Conservation (phyloP, 306 rosid genomes). For the Vigna radiata region DNA sequence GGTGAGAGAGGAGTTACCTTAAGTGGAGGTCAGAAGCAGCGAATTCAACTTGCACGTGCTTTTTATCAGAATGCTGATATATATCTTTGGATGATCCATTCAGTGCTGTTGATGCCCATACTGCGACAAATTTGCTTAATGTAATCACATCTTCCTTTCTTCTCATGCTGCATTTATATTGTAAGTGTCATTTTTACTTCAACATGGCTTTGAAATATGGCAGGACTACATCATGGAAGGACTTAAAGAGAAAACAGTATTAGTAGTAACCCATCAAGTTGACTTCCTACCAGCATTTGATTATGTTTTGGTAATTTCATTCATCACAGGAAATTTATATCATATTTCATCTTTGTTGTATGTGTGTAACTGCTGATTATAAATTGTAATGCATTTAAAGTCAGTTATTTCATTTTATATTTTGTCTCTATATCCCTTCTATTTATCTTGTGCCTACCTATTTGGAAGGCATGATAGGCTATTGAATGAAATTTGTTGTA, state of each 20-base stretch:
- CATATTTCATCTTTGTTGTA: neutral
- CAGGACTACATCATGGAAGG: conserved; percentile 67
- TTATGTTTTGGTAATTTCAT: conserved; percentile 51
- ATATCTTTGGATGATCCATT: conserved; percentile 79
- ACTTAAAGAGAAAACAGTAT: conserved; percentile 58
- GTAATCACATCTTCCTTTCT: conserved; percentile 41
- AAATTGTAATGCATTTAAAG: too few relatives aligned
- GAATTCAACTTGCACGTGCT: conserved; percentile 94
- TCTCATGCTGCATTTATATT: neutral
- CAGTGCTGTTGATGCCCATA: conserved; percentile 77
- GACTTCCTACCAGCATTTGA: conserved; percentile 66
- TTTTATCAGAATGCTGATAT: conserved; percentile 74
- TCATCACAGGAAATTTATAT: neutral
- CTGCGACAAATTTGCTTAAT: conserved; percentile 55
- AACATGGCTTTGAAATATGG: neutral
- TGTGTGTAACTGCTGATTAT: too few relatives aligned
- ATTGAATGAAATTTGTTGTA: too few relatives aligned
- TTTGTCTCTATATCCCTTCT: too few relatives aligned
- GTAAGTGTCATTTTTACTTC: neutral
- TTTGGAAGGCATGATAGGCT: too few relatives aligned
- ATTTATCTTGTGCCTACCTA: too few relatives aligned
- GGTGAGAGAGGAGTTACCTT: conserved; percentile 70
- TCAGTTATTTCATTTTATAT: too few relatives aligned
- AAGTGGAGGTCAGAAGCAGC: conserved; percentile 92
- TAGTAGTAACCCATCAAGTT: conserved; percentile 73